phyloP scores from a whole-genome alignment of 2,329 filamentous ascomycete genomes.

The Aspergillus terreus region DNA sequence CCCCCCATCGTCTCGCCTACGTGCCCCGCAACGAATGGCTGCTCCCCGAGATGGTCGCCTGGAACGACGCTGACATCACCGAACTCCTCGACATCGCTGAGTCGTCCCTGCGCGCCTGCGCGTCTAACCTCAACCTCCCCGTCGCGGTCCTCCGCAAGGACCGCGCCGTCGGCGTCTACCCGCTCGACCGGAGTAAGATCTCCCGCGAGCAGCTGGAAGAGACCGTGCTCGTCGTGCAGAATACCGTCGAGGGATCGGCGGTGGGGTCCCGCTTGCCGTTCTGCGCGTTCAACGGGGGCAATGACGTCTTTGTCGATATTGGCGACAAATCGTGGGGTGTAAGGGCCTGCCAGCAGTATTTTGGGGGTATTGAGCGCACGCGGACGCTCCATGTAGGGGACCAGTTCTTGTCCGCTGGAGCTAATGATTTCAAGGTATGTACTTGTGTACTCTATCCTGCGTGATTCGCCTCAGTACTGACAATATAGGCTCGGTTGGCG shows the following conservation, averaged over 20 bases:
- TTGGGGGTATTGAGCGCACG: conserved; percentile 69
- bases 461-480: neutral
- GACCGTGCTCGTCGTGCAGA: conserved; percentile 90
- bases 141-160: conserved; percentile 83
- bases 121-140: conserved; percentile 73
- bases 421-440: conserved; percentile 87
- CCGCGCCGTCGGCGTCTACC: conserved; percentile 75
- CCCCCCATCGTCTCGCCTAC: conserved; percentile 64
- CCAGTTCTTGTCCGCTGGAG: conserved; percentile 90
- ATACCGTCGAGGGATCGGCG: conserved; percentile 77
- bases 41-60: conserved; percentile 52
- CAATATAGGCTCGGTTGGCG: conserved; percentile 65
- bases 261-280: conserved; percentile 73
- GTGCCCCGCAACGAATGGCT: conserved; percentile 59
- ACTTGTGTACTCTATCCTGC: conserved; percentile 17
- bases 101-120: conserved; percentile 74
- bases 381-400: conserved; percentile 91
- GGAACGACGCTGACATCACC: conserved; percentile 64
- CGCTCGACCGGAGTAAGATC: conserved; percentile 62
- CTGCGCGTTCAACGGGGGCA: conserved; percentile 77
- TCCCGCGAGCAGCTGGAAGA: conserved; percentile 89
- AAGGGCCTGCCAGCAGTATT: conserved; percentile 84
- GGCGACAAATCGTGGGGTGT: conserved; percentile 98
- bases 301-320: conserved; percentile 97
- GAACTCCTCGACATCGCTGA: conserved; percentile 87